Evolutionary conservation across 2,329 filamentous ascomycete genomes (phyloP), one percentile per base, ranked within the genome.

Genomic region (Pseudogymnoascus destructans): DNA sequence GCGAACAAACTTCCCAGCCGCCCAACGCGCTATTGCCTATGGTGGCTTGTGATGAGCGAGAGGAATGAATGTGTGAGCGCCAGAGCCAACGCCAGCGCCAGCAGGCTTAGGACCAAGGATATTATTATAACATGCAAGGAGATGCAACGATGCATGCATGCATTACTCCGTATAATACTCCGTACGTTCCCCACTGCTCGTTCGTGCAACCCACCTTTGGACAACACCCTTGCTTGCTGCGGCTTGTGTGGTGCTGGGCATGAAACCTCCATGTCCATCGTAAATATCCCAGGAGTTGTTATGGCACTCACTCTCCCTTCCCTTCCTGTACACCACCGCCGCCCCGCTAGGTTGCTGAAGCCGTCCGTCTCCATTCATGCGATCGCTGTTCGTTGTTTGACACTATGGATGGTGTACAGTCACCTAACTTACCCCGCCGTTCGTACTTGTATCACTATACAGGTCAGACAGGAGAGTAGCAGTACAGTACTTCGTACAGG

Each of bases 51-150:
- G 42, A 27, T 27, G 42, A 10, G 42, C 13, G 23, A 33, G 30
- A 56, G 54, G 30, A 56, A 56, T 30, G 30, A 56, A 56, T 30
- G 27, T 35, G 52, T 25, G 30, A 56, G 54, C 54, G 27, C 27
- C 54, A 38, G 27, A 33, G 54, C 54, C 54, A 56, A 38, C 54
- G 5, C 54, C 54, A 56, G 54, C 54, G 35, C 54, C 54, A 56
- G 9, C 54, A 33, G 42, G 23, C 42, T 49, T 49, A 49, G 23
- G n/a, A 49, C 42, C 42, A 49, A 27, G 42, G 42, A 49, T 49
- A 49, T 49, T 49, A 49, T 49, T 49, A 49, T 49, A 49, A 49
- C 42, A 49, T 49, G 42, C 42, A 49, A 49, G 42, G 42, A 49
- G 23, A 49, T 49, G 42, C 42, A 49, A 49, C 42, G 23, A 49